Conservation (phyloP, 1,139 yeast genomes). For the Saccharomyces hybrid region DNA sequence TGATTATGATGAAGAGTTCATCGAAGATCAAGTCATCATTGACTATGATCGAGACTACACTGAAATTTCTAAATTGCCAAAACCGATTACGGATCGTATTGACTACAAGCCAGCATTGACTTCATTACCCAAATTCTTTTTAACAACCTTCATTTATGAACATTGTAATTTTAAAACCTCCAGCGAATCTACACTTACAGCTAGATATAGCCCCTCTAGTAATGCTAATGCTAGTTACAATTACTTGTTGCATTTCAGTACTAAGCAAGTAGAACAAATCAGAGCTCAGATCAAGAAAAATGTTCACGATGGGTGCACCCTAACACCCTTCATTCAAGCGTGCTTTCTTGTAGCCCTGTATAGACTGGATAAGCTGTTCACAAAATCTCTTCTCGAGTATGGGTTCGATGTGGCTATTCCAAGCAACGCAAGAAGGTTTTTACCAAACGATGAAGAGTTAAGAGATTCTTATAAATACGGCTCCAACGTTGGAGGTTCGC, state of each 20-base stretch:
- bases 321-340: constrained; percentile 26
- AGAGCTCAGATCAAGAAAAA: constrained; percentile 10
- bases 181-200: constrained; percentile 11
- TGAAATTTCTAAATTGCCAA: constrained; percentile 11
- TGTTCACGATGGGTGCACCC: constrained; percentile 14
- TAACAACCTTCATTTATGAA: constrained; percentile 7
- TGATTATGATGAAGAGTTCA: constrained; percentile 1
- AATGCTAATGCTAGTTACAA: constrained; percentile 4
- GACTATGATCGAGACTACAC: constrained; percentile 13
- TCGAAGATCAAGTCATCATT: constrained; percentile 5
- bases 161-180: constrained; percentile 1
- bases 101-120: constrained; percentile 14
- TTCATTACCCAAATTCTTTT: constrained; percentile 11
- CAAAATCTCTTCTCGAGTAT: constrained; percentile 15
- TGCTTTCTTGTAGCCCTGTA: constrained; percentile 19
- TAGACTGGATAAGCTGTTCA: constrained; percentile 13
- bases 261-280: constrained; percentile 10
- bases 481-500: constrained; percentile 23
- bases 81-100: constrained; percentile 20
- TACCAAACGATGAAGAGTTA: constrained; percentile 15
- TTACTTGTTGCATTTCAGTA: constrained; percentile 9
- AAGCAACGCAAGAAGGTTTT: constrained; percentile 14
- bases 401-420: constrained; percentile 22
- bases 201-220: constrained; percentile 9
- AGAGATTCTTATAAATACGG: constrained; percentile 20